Conservation (phyloP, 164 flowering plant genomes). For the Liriodendron chinense region DNA sequence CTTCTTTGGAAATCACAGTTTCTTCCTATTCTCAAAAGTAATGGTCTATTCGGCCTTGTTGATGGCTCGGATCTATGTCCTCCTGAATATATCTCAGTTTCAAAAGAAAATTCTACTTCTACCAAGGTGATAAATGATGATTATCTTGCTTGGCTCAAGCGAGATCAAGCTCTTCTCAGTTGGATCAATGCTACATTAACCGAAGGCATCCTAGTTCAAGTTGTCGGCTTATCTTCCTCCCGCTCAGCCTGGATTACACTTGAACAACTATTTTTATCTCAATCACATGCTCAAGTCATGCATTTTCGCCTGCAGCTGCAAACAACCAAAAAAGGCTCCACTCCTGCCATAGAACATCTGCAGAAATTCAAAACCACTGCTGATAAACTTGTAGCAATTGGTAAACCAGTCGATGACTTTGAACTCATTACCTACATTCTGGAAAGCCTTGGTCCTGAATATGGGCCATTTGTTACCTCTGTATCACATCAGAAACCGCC, state of each 20-base stretch:
- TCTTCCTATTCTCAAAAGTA: background rate
- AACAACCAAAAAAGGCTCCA: background rate
- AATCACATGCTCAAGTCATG: background rate
- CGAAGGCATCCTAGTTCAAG: background rate
- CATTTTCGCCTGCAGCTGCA: background rate
- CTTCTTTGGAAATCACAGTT: background rate
- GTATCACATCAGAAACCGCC: too few relatives aligned
- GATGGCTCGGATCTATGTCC: background rate
- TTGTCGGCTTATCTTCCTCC: background rate
- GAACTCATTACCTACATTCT: too few relatives aligned
- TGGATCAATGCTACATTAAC: too few relatives aligned
- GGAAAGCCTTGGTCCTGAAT: too few relatives aligned
- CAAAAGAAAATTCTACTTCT: background rate
- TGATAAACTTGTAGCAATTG: too few relatives aligned
- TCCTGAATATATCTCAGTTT: background rate
- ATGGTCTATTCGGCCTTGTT: background rate
- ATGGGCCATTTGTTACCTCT: too few relatives aligned
- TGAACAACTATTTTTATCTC: background rate
- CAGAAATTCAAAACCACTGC: too few relatives aligned
- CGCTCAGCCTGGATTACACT: background rate
- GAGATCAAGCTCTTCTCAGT: too few relatives aligned
- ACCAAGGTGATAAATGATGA: background rate
- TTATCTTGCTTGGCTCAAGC: background rate
- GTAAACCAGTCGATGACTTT: too few relatives aligned
- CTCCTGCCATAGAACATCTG: too few relatives aligned